A percentile compares a stretch with the other conserved stretches of the same genome.
Evolutionary conservation across 768 basidiomycete species (phyloP).

Genomic region (Leccinum fibrillosum): DNA sequence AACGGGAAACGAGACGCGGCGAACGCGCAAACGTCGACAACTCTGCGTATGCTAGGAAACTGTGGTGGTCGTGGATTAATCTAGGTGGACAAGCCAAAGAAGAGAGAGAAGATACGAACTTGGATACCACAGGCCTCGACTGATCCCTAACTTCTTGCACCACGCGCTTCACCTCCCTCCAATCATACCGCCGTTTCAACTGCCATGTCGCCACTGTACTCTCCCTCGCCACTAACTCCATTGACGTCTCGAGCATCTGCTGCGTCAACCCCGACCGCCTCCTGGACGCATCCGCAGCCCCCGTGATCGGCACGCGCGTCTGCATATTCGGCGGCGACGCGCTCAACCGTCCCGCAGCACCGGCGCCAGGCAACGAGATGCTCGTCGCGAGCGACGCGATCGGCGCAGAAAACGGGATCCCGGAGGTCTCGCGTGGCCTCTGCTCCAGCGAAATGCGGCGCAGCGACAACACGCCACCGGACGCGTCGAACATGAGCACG

Average conservation of each 20-base stretch:
- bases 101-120: conserved; percentile 6
- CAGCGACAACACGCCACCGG: conserved; percentile 52
- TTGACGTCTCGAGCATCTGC: conserved; percentile 34
- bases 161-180: conserved; percentile 48
- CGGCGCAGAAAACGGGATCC: conserved; percentile 21
- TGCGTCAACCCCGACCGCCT: conserved; percentile 34
- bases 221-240: conserved; percentile 37
- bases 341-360: conserved; percentile 39
- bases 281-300: conserved; percentile 22
- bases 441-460: conserved; percentile 50
- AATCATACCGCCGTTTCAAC: conserved; percentile 48
- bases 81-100: background rate
- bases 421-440: conserved; percentile 18
- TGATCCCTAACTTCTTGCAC: conserved; percentile 5
- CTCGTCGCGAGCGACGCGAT: conserved; percentile 46
- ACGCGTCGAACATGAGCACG: conserved; percentile 63
- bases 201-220: conserved; percentile 63
- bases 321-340: conserved; percentile 23
- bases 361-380: conserved; percentile 57
- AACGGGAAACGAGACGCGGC: conserved; percentile 58
- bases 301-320: conserved; percentile 9
- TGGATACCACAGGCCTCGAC: conserved; percentile 7
- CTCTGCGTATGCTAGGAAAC: conserved; percentile 75
- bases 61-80: background rate
- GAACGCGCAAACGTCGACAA: conserved; percentile 69